A percentile compares a stretch with the other conserved stretches of the same genome.
Conservation (phyloP, 2,329 filamentous ascomycete species). For the Monosporascus sp. region DNA sequence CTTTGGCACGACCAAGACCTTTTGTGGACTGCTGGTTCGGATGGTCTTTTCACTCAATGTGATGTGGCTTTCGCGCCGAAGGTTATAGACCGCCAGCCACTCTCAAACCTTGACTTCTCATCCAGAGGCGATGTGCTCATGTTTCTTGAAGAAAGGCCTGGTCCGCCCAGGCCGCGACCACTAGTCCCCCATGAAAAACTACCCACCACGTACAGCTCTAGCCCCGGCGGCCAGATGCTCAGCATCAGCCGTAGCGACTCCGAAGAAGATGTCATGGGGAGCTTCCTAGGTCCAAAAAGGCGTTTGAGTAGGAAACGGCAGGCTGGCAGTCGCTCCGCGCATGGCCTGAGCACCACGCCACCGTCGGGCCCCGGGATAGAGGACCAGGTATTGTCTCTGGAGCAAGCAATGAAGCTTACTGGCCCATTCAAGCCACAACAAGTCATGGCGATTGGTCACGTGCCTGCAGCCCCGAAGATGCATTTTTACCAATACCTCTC, state of each 20-base stretch:
- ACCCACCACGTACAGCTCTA: slow-evolving; percentile 42
- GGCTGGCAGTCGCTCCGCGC: slow-evolving; percentile 37
- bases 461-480: slow-evolving; percentile 47
- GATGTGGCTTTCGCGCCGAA: slow-evolving; percentile 61
- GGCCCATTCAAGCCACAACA: slow-evolving; percentile 56
- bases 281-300: slow-evolving; percentile 48
- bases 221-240: slow-evolving; percentile 43
- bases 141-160: slow-evolving; percentile 55
- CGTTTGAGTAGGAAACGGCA: slow-evolving; percentile 36
- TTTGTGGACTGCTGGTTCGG: slow-evolving; percentile 60
- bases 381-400: slow-evolving; percentile 45
- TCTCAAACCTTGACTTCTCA: slow-evolving; percentile 58
- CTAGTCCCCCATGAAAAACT: slow-evolving; percentile 17
- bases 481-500: slow-evolving; percentile 53
- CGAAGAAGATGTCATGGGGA: slow-evolving; percentile 58
- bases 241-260: slow-evolving; percentile 59
- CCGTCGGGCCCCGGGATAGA: slow-evolving; percentile 38
- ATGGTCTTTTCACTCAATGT: slow-evolving; percentile 59
- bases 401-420: slow-evolving; percentile 53
- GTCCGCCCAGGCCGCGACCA: slow-evolving; percentile 36
- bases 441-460: slow-evolving; percentile 55
- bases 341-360: slow-evolving; percentile 49
- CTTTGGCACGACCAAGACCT: slow-evolving; percentile 62
- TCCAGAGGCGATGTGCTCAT: slow-evolving; percentile 54
- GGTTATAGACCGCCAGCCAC: slow-evolving; percentile 56